Evolutionary conservation across 306 rosid genomes (phyloP).

Genomic region (Biancaea sappan): DNA sequence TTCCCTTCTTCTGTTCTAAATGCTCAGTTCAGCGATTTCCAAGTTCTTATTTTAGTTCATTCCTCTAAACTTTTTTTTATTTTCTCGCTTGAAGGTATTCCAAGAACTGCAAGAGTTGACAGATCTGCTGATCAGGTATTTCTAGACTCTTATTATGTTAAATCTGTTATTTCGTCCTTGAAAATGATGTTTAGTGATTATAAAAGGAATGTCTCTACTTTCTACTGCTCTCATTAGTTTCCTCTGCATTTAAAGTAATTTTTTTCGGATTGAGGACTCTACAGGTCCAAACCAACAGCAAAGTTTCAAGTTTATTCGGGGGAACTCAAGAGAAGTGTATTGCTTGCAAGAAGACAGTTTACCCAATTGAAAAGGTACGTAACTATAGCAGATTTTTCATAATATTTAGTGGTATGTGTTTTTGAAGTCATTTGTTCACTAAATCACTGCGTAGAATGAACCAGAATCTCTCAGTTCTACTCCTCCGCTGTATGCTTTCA

Average conservation of each 20-base stretch:
- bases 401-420: background rate
- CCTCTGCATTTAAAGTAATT: background rate
- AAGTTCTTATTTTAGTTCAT: background rate
- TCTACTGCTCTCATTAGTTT: conserved; percentile 1
- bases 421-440: background rate
- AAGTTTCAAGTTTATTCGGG: conserved; percentile 70
- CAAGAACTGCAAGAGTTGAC: conserved; percentile 54
- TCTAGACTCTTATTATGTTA: background rate
- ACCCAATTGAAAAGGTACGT: conserved; percentile 90
- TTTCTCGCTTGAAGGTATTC: conserved; percentile 46
- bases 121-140: conserved; percentile 63
- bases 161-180: background rate
- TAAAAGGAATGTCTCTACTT: background rate
- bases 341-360: conserved; percentile 83
- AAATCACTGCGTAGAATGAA: background rate
- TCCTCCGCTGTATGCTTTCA: background rate
- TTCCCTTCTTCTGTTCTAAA: background rate
- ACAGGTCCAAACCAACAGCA: conserved; percentile 66
- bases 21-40: background rate
- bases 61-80: background rate
- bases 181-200: background rate
- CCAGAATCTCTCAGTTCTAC: background rate
- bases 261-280: conserved; percentile 21
- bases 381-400: background rate
- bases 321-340: conserved; percentile 96